Evolutionary conservation across 1,139 yeast genomes (phyloP).

Genomic region (Candida albicans): DNA sequence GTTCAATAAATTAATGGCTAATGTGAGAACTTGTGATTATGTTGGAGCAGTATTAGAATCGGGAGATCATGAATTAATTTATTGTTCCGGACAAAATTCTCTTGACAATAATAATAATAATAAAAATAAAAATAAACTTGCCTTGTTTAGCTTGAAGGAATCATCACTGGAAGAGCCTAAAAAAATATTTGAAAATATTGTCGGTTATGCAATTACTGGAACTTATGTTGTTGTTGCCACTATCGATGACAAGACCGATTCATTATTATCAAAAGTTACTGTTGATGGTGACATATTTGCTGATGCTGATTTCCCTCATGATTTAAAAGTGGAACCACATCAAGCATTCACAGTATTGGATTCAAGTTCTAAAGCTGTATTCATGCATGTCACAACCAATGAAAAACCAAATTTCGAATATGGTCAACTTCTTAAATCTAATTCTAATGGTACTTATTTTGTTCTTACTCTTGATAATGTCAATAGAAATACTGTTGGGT

Average conservation of each 20-base stretch:
- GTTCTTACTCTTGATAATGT: conserved; percentile 71
- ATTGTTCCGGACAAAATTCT: conserved; percentile 47
- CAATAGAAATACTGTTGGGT: conserved; percentile 72
- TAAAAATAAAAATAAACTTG: too few relatives aligned
- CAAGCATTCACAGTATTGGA: conserved; percentile 87
- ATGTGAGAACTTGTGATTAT: conserved; percentile 65
- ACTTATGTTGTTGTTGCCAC: conserved; percentile 82
- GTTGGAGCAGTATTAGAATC: conserved; percentile 52
- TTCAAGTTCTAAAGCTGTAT: conserved; percentile 70
- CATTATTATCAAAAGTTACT: conserved; percentile 70
- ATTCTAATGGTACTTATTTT: conserved; percentile 94
- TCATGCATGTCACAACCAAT: conserved; percentile 79
- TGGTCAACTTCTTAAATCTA: conserved; percentile 87
- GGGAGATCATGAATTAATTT: conserved; percentile 52
- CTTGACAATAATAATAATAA: conserved; percentile 23
- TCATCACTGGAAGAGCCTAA: conserved; percentile 24
- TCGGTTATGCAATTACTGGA: conserved; percentile 46
- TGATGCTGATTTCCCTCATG: conserved; percentile 74
- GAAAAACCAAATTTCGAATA: conserved; percentile 52
- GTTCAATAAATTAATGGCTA: conserved; percentile 53
- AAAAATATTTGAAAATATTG: conserved; percentile 29
- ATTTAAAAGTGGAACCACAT: conserved; percentile 59
- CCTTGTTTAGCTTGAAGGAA: conserved; percentile 29
- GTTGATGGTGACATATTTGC: conserved; percentile 82
- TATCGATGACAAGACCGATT: conserved; percentile 38